These are phyloP conservation scores for Cercis canadensis DNA, from an alignment of 306 rosid species.

Conservation along the genomic window DNA sequence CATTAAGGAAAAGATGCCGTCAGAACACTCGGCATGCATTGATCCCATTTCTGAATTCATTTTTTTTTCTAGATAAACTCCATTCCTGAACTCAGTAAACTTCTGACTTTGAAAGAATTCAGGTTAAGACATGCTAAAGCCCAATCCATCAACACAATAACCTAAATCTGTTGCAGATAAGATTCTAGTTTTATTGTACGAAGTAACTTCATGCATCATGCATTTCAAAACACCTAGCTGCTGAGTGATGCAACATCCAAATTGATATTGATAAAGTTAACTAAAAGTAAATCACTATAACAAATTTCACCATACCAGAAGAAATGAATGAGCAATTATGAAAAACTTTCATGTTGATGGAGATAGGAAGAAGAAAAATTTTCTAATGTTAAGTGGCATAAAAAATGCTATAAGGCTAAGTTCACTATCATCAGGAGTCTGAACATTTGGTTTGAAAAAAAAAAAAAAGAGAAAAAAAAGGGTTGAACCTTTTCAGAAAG, in stretches of 20 bases:
- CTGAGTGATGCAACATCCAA: constrained; percentile 7
- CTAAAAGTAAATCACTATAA: not conserved
- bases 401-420: constrained; percentile 16
- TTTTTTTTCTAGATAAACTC: not conserved
- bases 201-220: not conserved
- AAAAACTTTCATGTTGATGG: constrained; percentile 28
- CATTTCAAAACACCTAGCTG: constrained; percentile 6
- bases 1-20: not conserved
- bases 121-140: constrained; percentile 8
- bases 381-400: constrained; percentile 15
- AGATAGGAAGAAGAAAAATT: constrained; percentile 4
- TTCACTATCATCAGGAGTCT: not conserved
- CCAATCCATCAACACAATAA: not conserved
- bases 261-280: constrained; percentile 1
- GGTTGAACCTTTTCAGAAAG: constrained; percentile 67
- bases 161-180: not conserved
- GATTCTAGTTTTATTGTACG: not conserved
- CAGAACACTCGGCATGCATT: too few relatives aligned
- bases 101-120: not conserved
- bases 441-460: constrained; percentile 19
- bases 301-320: constrained; percentile 18
- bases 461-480: constrained; percentile 14
- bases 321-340: not conserved
- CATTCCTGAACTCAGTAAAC: not conserved
- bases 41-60: too few relatives aligned